Conservation (phyloP, 2,329 filamentous ascomycete species). For the Phoma sp. region DNA sequence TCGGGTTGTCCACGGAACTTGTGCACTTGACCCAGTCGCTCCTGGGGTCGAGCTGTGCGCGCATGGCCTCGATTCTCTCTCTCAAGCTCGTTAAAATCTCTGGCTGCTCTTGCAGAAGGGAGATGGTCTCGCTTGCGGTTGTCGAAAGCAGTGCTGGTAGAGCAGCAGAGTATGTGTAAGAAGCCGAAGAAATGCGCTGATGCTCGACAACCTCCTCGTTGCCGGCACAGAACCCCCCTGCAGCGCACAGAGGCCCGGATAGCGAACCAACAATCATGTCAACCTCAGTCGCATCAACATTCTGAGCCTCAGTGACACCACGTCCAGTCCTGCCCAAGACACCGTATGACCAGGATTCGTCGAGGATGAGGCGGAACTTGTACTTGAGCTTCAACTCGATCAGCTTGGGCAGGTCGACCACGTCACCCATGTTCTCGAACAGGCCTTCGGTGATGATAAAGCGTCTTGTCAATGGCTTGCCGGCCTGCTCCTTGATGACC, state of each 20-base stretch:
- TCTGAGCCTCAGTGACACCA: constrained; percentile 93
- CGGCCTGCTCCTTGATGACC: constrained; percentile 85
- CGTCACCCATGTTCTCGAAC: constrained; percentile 89
- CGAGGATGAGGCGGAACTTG: constrained; percentile 96
- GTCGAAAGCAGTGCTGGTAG: constrained; percentile 92
- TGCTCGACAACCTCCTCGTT: constrained; percentile 92
- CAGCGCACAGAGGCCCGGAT: constrained; percentile 86
- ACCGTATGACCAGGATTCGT: constrained; percentile 97
- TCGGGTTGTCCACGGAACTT: constrained; percentile 82
- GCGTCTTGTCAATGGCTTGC: constrained; percentile 86
- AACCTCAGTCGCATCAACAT: constrained; percentile 89
- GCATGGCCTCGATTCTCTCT: constrained; percentile 87
- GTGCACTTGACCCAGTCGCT: constrained; percentile 92
- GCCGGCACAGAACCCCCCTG: constrained; percentile 95
- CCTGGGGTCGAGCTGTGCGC: constrained; percentile 85
- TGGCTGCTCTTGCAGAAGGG: constrained; percentile 84
- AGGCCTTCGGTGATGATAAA: constrained; percentile 97
- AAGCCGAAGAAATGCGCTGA: constrained; percentile 88
- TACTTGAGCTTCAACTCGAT: constrained; percentile 93
- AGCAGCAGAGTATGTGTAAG: constrained; percentile 95
- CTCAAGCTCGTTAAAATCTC: constrained; percentile 80
- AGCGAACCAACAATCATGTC: constrained; percentile 98
- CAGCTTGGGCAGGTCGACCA: constrained; percentile 83
- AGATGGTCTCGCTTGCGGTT: constrained; percentile 91
- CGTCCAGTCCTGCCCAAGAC: constrained; percentile 90